Evolutionary conservation across 768 basidiomycete species (phyloP), one percentile per base, ranked within the genome.

Genomic region (Albatrellus ellisii): DNA sequence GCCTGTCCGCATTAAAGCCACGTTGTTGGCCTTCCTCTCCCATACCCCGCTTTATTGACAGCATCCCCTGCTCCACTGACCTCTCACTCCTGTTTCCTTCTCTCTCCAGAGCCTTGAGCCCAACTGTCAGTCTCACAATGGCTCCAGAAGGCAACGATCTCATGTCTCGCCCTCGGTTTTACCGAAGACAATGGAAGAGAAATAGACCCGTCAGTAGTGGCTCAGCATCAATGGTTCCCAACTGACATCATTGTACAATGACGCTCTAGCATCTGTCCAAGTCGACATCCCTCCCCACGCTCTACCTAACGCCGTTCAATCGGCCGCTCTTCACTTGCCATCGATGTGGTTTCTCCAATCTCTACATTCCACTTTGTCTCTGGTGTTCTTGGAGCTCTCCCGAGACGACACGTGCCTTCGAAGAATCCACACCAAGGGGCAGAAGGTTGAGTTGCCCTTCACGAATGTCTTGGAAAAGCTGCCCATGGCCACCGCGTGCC

Each of bases 311-410:
- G 3, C 48, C 48, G 3, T 36, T 36, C 11, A 24, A 44, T 14
- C 48, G 48, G 7, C 43, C 48, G 4, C 11, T 50, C 14, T 50
- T 50, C 32, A 50, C 46, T 20, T 50, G 48, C 26, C 46, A 20
- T 11, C 39, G 14, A 4, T 50, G 48, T 39, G 46, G 48, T 12
- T 50, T 50, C 28, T 43, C 48, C 6, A 50, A 50, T 26, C 17
- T 31, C 1, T 44, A 41, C 28, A 48, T 50, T 28, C 46, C 48
- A 4, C 31, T 50, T 25, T 50, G 48, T 31, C 47, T 50, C 10
- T 50, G 48, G 48, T 50, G 48, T 28, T 33, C 43, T 9, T 50
- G 48, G 48, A 39, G 46, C 27, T 48, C 46, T 32, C 32, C 40
- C 4, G 46, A 43, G 18, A 36, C 42, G 7, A 22, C 43, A 22